These are phyloP conservation scores for Phytophthora litchii DNA, from an alignment of 352 stramenopile species.

Conservation along the genomic window DNA sequence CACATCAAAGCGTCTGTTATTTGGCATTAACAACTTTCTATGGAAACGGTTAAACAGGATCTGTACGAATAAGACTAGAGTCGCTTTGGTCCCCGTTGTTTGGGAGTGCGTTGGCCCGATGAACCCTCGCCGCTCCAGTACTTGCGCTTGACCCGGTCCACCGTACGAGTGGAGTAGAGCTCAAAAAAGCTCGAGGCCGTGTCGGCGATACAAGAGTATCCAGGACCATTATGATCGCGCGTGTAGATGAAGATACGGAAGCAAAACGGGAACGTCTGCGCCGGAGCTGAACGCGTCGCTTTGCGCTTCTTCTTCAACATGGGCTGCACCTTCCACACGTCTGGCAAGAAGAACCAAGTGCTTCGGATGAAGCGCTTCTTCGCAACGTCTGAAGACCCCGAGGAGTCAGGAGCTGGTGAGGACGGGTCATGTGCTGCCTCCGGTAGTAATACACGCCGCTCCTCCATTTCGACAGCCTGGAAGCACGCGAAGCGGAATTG, in stretches of 20 bases:
- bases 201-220: slow-evolving; percentile 61
- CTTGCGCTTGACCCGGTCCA: slow-evolving; percentile 83
- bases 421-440: slow-evolving; percentile 14
- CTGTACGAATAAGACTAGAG: slow-evolving; percentile 17
- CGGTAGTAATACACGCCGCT: slow-evolving; percentile 49
- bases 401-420: not conserved
- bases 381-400: not conserved
- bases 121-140: slow-evolving; percentile 46
- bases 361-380: slow-evolving; percentile 47
- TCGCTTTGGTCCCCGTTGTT: slow-evolving; percentile 19
- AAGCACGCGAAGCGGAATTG: slow-evolving; percentile 82
- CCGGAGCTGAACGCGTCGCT: slow-evolving; percentile 74
- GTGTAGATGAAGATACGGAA: slow-evolving; percentile 83
- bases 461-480: slow-evolving; percentile 83
- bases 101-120: slow-evolving; percentile 7
- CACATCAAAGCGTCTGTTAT: slow-evolving; percentile 28
- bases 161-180: slow-evolving; percentile 84
- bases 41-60: slow-evolving; percentile 14
- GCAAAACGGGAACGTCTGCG: slow-evolving; percentile 89
- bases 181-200: slow-evolving; percentile 81
- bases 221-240: slow-evolving; percentile 23
- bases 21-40: slow-evolving; percentile 28
- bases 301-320: slow-evolving; percentile 92
- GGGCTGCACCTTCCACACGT: slow-evolving; percentile 89
- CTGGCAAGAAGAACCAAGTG: slow-evolving; percentile 87